phyloP scores from a whole-genome alignment of 805 yeast genomes.

The Zygoascus ofunaensis region DNA sequence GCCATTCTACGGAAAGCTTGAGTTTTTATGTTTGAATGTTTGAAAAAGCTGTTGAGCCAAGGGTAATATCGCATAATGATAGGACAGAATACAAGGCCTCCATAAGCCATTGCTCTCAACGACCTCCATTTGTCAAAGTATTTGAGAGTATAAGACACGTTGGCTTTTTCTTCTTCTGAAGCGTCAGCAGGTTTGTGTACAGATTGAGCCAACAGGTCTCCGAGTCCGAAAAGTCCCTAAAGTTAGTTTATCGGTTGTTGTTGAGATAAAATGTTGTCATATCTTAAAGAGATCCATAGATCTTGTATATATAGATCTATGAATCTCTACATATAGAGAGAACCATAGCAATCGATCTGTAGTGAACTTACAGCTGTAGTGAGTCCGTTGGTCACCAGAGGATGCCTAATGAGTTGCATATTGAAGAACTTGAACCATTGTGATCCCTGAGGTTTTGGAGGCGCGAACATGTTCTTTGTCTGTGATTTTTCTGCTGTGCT shows the following conservation, averaged over 20 bases:
- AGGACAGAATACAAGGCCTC: constrained; percentile 67
- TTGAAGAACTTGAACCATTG: constrained; percentile 20
- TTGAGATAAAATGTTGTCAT: neutral
- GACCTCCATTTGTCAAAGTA: constrained; percentile 48
- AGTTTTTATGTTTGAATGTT: constrained; percentile 19
- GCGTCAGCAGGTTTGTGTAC: constrained; percentile 26
- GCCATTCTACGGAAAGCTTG: constrained; percentile 45
- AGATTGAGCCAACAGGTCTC: constrained; percentile 66
- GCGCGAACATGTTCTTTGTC: neutral
- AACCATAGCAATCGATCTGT: too few relatives aligned
- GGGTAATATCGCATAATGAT: constrained; percentile 62
- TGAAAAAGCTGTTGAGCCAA: constrained; percentile 34
- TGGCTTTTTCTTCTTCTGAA: neutral
- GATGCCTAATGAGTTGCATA: constrained; percentile 24
- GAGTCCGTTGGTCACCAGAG: constrained; percentile 38
- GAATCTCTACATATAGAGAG: too few relatives aligned
- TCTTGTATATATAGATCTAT: too few relatives aligned
- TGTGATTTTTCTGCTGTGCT: too few relatives aligned
- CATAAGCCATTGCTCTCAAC: constrained; percentile 56
- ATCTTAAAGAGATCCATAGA: too few relatives aligned
- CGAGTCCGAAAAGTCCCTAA: constrained; percentile 49
- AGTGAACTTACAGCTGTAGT: constrained; percentile 35
- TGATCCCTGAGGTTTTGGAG: neutral
- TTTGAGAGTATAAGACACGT: neutral
- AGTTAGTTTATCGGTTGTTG: neutral